phyloP scores from a whole-genome alignment of 805 yeast genomes.

The Candida loeiensis region DNA sequence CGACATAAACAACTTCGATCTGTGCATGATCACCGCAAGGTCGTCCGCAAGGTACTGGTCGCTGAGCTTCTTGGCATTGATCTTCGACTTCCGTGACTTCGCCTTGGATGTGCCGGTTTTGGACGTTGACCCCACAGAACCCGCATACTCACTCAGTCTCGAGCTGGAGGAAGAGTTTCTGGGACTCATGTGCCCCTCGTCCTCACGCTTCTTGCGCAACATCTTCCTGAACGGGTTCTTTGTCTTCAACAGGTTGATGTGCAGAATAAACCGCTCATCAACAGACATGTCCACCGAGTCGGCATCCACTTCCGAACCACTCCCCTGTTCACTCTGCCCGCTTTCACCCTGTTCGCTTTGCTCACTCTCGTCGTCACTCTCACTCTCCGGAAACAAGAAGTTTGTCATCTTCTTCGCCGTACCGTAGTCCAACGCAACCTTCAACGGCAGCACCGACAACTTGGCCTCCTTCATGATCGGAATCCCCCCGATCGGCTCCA shows the following conservation, averaged over 20 bases:
- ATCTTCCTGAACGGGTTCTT: constrained; percentile 7
- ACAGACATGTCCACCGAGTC: neutral
- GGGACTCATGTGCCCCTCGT: neutral
- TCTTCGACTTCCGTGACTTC: neutral
- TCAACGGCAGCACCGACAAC: constrained; percentile 60
- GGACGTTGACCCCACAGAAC: neutral
- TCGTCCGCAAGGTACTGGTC: constrained; percentile 27
- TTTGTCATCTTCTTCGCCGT: constrained; percentile 60
- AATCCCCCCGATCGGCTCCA: constrained; percentile 86
- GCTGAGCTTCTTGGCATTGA: neutral
- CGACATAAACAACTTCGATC: constrained; percentile 43
- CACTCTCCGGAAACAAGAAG: constrained; percentile 66
- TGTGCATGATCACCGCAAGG: constrained; percentile 36
- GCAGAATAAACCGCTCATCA: neutral
- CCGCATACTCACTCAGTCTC: neutral
- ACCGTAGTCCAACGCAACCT: constrained; percentile 66
- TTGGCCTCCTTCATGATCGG: constrained; percentile 68
- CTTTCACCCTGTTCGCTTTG: neutral
- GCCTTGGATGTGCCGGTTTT: neutral
- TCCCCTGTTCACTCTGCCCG: neutral
- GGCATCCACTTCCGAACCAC: neutral
- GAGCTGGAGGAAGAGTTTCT: neutral
- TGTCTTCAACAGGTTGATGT: constrained; percentile 2
- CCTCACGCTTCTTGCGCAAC: constrained; percentile 1
- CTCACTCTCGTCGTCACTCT: constrained; percentile 7